Conservation (phyloP, 176 grass and related monocot species). For the Lolium perenne region DNA sequence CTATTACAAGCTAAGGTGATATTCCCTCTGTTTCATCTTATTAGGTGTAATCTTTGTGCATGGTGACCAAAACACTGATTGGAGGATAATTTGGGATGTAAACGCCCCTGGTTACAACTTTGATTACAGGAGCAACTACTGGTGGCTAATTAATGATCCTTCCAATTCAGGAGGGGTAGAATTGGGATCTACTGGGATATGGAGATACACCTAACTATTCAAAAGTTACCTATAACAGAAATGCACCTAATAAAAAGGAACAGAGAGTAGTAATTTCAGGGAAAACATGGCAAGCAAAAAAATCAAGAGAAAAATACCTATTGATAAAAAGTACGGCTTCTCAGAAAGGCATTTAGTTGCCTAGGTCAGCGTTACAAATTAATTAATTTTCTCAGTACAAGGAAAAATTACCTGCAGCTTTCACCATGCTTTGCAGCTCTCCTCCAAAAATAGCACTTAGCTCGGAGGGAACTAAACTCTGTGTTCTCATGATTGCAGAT, state of each 20-base stretch:
- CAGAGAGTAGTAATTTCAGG: not conserved
- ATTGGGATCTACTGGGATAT: not conserved
- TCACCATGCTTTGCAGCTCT: constrained; percentile 81
- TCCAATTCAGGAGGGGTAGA: not conserved
- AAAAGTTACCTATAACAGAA: not conserved
- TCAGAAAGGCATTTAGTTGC: not conserved
- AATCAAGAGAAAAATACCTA: not conserved
- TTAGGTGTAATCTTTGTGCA: not conserved
- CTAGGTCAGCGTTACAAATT: not conserved
- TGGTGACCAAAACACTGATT: not conserved
- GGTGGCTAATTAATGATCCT: not conserved
- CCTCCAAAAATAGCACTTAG: constrained; percentile 97
- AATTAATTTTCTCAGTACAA: constrained; percentile 7
- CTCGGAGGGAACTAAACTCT: constrained; percentile 83
- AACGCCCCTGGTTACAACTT: not conserved
- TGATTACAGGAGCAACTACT: not conserved
- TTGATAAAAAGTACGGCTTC: not conserved
- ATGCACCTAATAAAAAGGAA: not conserved
- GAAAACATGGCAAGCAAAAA: not conserved
- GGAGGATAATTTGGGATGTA: not conserved
- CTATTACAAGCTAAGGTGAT: constrained; percentile 14
- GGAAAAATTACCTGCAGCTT: constrained; percentile 71
- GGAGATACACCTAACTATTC: not conserved
- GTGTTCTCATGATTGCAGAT: constrained; percentile 87
- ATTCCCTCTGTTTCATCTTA: not conserved